Base-by-base conservation (phyloP, 257 asterid genomes). In the Phtheirospermum japonicum region DNA sequence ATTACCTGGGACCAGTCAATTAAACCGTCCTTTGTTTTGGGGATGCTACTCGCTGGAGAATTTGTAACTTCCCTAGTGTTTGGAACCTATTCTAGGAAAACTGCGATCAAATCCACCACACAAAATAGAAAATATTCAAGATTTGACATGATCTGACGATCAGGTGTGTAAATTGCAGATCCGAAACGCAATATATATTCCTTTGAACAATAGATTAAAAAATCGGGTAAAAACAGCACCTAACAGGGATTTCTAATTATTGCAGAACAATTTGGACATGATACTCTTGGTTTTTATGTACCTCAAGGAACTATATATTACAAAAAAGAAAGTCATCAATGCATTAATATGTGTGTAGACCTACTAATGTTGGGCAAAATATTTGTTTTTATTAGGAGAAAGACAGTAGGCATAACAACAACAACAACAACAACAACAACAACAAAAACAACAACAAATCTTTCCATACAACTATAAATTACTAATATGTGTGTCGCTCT, bases 11-110 rank as follows among this genome's bases (percentile, higher is more conserved):
- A n/a, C n/a, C n/a, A n/a, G n/a, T n/a, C n/a, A n/a, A n/a, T n/a
- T n/a, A n/a, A n/a, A n/a, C n/a, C n/a, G n/a, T n/a, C n/a, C n/a
- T n/a, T n/a, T n/a, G n/a, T n/a, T n/a, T n/a, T n/a, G n/a, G n/a
- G n/a, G 73, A 93, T 93, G 69, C 79, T 76, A 61, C 71, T 74
- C 69, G 83, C 87, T n/a, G 94, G 85, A 76, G 97, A 80, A 67
- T 77, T 69, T 52, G 80, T 51, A 43, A 75, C 59, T 71, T 89
- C 95, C 55, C 69, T 60, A 45, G 95, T 75, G 75, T 61, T 87
- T 16, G 99, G 97, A 71, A 93, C 73, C 99, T 93, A 86, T 73
- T 61, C 62, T 53, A 75, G 57, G 68, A 63, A 63, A 66, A 73
- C 43, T 57, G 53, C 0, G 20, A 53, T 56, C 34, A 65, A 62